phyloP scores from a whole-genome alignment of 2,329 filamentous ascomycete species.

The Verticillium nonalfalfae region DNA sequence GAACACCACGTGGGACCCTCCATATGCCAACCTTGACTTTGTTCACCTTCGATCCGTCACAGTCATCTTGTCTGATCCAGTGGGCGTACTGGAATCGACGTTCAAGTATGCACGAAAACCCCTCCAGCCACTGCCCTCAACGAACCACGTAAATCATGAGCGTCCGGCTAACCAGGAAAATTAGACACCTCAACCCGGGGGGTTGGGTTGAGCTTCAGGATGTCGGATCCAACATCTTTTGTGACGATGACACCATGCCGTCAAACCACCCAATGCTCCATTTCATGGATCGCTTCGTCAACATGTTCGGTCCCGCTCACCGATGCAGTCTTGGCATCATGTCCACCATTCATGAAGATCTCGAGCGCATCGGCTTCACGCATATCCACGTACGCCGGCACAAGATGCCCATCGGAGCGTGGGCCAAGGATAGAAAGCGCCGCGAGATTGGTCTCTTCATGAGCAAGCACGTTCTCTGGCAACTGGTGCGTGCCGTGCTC shows the following conservation, averaged over 20 bases:
- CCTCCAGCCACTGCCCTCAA: background rate
- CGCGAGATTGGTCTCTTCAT: constrained; percentile 31
- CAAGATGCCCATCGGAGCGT: constrained; percentile 28
- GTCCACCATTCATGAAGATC: constrained; percentile 17
- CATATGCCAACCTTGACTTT: constrained; percentile 37
- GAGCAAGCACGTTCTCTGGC: constrained; percentile 21
- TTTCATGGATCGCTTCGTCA: constrained; percentile 24
- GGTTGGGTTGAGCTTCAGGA: constrained; percentile 34
- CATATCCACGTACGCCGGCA: constrained; percentile 21
- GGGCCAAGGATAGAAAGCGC: constrained; percentile 24
- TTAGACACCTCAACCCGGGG: constrained; percentile 27
- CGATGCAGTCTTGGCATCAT: constrained; percentile 27
- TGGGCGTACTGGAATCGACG: constrained; percentile 38
- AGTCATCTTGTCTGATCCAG: constrained; percentile 44
- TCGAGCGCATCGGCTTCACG: constrained; percentile 25
- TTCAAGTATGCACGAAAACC: constrained; percentile 25
- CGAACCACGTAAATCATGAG: too few species aligned
- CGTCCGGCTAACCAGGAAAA: constrained; percentile 1
- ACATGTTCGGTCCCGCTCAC: constrained; percentile 22
- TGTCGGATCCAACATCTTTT: constrained; percentile 21
- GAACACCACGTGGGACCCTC: constrained; percentile 17
- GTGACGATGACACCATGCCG: constrained; percentile 20
- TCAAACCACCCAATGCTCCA: constrained; percentile 8
- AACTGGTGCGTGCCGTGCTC: constrained; percentile 26
- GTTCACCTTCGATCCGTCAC: constrained; percentile 47